phyloP scores from a whole-genome alignment of 2,329 filamentous ascomycete species.

The Talaromyces sp. region DNA sequence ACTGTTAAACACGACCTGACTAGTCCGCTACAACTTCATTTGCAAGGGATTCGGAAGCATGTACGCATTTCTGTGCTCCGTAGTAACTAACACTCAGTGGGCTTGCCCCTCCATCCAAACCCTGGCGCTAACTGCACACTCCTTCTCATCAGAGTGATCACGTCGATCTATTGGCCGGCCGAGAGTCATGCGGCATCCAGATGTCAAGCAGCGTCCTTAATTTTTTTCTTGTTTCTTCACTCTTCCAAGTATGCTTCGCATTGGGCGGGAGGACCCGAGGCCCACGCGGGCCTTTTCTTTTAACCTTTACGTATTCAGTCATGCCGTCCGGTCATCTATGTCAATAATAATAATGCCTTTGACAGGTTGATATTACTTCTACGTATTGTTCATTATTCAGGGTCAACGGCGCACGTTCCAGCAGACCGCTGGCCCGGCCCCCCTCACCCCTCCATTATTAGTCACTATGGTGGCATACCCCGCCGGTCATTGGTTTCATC shows the following conservation, averaged over 20 bases:
- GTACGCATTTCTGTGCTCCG: no score
- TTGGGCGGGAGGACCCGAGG: not conserved
- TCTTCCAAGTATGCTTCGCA: not conserved
- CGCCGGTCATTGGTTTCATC: not conserved
- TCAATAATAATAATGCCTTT: no score
- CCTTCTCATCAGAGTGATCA: not conserved
- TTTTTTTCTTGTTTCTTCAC: not conserved
- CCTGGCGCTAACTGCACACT: not conserved
- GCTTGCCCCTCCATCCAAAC: not conserved
- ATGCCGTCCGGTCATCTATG: constrained; percentile 11
- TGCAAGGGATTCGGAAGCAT: not conserved
- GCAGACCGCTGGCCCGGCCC: no score
- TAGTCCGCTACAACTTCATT: not conserved
- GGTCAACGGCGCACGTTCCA: not conserved
- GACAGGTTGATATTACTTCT: not conserved
- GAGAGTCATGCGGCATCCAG: not conserved
- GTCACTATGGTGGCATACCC: not conserved
- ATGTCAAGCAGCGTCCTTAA: not conserved
- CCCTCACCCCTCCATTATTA: not conserved
- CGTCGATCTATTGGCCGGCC: not conserved
- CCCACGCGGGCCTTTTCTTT: not conserved
- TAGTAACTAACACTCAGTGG: not conserved
- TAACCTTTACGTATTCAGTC: not conserved
- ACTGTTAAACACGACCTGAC: not conserved
- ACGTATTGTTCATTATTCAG: not conserved